A percentile compares a stretch with the other conserved stretches of the same genome.
Conservation (phyloP, 345 rosid genomes). For the Carallia pectinifolia region DNA sequence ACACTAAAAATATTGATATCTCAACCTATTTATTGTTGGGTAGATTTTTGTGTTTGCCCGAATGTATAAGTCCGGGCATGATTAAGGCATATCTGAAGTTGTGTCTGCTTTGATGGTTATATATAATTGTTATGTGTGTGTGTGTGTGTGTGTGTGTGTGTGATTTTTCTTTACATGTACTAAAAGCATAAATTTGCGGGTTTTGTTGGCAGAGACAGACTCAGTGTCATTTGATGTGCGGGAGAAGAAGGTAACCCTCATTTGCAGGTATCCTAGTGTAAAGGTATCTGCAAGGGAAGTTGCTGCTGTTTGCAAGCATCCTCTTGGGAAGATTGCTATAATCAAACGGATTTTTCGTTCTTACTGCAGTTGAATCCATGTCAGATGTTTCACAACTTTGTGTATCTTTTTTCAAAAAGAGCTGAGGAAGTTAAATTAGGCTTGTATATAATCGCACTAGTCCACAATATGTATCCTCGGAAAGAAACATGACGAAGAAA, state of each 20-base stretch:
- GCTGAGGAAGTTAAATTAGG: not conserved
- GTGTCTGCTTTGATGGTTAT: too few relatives aligned
- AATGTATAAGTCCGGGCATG: too few relatives aligned
- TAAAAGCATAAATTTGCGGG: too few relatives aligned
- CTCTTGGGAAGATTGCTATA: slow-evolving; percentile 48
- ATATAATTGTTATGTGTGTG: too few relatives aligned
- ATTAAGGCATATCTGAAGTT: too few relatives aligned
- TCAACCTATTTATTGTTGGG: too few relatives aligned
- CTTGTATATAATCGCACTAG: slow-evolving; percentile 10
- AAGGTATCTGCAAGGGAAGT: slow-evolving; percentile 32
- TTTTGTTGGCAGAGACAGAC: slow-evolving; percentile 58
- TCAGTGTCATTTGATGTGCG: slow-evolving; percentile 57
- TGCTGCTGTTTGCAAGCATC: slow-evolving; percentile 31
- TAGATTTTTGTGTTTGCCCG: too few relatives aligned
- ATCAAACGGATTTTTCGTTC: slow-evolving; percentile 47
- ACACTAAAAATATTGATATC: too few relatives aligned
- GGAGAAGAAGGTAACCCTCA: slow-evolving; percentile 77
- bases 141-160: too few relatives aligned
- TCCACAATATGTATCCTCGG: too few relatives aligned
- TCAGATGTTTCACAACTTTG: not conserved
- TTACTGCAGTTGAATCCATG: slow-evolving; percentile 19
- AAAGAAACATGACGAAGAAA: too few relatives aligned
- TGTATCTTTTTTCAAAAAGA: not conserved
- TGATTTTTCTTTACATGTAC: too few relatives aligned
- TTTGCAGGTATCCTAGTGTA: slow-evolving; percentile 52